Base-by-base conservation (phyloP, 345 rosid species). In the Lumnitzera racemosa region DNA sequence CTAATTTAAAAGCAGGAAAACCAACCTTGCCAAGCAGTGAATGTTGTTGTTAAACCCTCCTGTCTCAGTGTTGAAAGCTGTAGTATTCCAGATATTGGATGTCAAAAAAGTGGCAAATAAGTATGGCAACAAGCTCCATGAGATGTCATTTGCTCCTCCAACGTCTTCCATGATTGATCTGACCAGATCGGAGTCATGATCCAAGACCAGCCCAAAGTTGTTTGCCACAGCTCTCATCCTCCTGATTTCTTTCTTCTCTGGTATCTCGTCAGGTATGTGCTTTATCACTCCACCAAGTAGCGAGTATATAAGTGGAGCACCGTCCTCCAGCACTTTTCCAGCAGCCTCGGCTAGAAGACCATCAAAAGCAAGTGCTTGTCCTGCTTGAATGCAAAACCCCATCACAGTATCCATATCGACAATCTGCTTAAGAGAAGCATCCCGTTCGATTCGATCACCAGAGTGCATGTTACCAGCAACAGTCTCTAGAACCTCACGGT, bases 171-270 rank as follows among this genome's bases (percentile, higher is more conserved):
- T 76, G 64, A 84, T 90, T 59, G 85, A 88, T 67, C 89, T 83
- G 47, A 90, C 86, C 97, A 95, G 87, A 71, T 88, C 96, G n/a
- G 96, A 88, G 75, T 94, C 97, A 70, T 94, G 99, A 82, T 88
- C 86, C 23, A 70, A 74, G 63, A 75, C 74, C 53, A 82, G 62
- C 53, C 80, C 80, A 66, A 76, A 66, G 66, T 78, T 72, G 59
- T 78, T 88, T 47, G 97, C 97, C 63, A 88, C 92, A 15, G 89
- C 78, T 62, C 80, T 80, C 66, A 94, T 71, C 79, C 92, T 86
- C 74, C 90, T 80, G 65, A 90, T 77, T 75, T 86, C 99, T 72
- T 74, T 86, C 80, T 78, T 88, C 72, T 84, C 95, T 36, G 96
- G 92, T 76, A 94, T 59, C 69, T 85, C 92, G 76, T 81, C 92